Conservation (phyloP, 306 rosid species). For the Hippophae gyantsensis region DNA sequence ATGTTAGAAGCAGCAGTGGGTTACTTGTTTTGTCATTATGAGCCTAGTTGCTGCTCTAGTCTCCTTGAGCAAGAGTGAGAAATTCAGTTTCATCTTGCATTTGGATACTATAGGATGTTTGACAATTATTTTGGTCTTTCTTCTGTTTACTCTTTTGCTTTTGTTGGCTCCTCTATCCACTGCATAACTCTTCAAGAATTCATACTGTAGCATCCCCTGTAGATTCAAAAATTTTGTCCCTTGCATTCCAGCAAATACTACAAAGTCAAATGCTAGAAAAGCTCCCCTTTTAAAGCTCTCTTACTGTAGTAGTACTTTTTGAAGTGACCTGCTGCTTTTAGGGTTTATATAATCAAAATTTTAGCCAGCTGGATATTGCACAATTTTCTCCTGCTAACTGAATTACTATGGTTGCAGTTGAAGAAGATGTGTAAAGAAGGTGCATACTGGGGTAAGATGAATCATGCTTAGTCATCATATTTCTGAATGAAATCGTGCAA, state of each 20-base stretch:
- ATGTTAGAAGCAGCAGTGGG: neutral
- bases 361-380: neutral
- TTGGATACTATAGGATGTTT: neutral
- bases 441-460: conserved; percentile 82
- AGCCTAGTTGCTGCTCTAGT: neutral
- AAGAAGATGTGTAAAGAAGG: conserved; percentile 98
- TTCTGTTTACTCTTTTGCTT: neutral
- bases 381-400: conserved; percentile 23
- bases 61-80: neutral
- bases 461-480: neutral
- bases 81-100: neutral
- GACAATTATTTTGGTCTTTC: neutral
- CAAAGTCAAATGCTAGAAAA: too few relatives aligned
- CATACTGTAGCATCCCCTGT: too few relatives aligned
- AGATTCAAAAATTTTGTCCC: too few relatives aligned
- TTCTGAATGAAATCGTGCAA: neutral
- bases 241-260: too few relatives aligned
- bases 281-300: too few relatives aligned
- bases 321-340: neutral
- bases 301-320: neutral
- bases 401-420: conserved; percentile 49
- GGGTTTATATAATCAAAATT: neutral
- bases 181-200: too few relatives aligned
- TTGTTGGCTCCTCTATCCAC: too few relatives aligned
- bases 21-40: neutral